Evolutionary conservation across 805 yeast genomes (phyloP).

Genomic region (Ogataea nakhonphanomensis): DNA sequence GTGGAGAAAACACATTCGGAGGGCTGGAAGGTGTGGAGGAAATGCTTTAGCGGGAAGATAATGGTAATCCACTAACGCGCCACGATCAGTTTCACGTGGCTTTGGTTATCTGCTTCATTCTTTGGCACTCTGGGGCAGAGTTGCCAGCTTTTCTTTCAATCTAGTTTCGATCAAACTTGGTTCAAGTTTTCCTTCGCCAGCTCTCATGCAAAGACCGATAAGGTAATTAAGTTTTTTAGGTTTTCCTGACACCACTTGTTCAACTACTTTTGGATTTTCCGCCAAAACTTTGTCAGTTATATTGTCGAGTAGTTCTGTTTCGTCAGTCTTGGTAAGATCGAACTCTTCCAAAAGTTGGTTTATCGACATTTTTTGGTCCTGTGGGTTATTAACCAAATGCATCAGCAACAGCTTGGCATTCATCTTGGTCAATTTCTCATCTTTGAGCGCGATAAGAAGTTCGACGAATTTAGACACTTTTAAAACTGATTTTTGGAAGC

Average conservation of each 20-base stretch:
- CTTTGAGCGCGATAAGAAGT: conserved; percentile 48
- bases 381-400: conserved; percentile 53
- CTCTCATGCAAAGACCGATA: conserved; percentile 82
- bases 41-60: conserved; percentile 2
- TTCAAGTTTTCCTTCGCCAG: conserved; percentile 60
- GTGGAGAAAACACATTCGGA: conserved; percentile 98
- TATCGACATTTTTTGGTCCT: conserved; percentile 36
- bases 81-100: conserved; percentile 5
- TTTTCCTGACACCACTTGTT: conserved; percentile 49
- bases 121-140: conserved; percentile 1
- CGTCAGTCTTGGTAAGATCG: conserved; percentile 41
- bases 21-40: conserved; percentile 32
- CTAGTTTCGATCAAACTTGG: conserved; percentile 25
- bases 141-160: conserved; percentile 19
- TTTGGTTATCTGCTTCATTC: conserved; percentile 5
- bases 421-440: conserved; percentile 51
- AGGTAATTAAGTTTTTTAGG: conserved; percentile 66
- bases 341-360: conserved; percentile 49
- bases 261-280: conserved; percentile 51
- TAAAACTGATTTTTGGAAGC: conserved; percentile 32
- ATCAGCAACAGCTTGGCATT: conserved; percentile 65
- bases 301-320: conserved; percentile 30
- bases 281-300: conserved; percentile 36
- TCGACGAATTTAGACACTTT: conserved; percentile 48
- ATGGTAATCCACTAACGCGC: neutral